phyloP scores from a whole-genome alignment of 768 basidiomycete species.

The Pulveroboletus sp. region DNA sequence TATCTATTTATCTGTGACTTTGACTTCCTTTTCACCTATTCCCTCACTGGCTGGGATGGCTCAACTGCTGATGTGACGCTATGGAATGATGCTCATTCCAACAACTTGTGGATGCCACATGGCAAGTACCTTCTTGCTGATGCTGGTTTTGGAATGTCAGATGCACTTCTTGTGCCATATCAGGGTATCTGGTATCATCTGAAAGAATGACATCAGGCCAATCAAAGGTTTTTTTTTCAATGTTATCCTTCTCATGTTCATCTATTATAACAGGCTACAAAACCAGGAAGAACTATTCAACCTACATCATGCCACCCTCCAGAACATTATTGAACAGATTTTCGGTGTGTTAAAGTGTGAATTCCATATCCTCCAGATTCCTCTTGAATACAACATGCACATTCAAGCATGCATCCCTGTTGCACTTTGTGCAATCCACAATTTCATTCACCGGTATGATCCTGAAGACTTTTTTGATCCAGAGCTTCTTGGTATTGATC shows the following conservation, averaged over 20 bases:
- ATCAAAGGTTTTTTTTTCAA: not conserved
- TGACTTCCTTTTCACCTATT: constrained; percentile 11
- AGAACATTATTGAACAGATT: no score
- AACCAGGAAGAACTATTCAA: no score
- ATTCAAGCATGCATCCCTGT: no score
- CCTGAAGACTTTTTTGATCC: no score
- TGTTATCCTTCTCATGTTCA: no score
- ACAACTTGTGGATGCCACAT: constrained; percentile 2
- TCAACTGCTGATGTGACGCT: constrained; percentile 8
- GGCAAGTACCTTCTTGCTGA: constrained; percentile 5
- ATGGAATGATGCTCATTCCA: constrained; percentile 5
- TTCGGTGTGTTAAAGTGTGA: no score
- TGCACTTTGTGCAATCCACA: no score
- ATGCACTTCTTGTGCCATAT: constrained; percentile 38
- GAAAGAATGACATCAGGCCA: constrained; percentile 27
- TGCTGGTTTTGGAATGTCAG: constrained; percentile 5
- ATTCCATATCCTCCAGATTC: no score
- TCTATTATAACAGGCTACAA: no score
- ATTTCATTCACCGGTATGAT: no score
- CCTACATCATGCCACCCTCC: no score
- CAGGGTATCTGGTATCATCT: constrained; percentile 36
- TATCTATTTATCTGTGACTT: constrained; percentile 18
- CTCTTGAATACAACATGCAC: no score
- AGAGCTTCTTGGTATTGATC: not conserved
- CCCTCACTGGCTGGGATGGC: constrained; percentile 16